Evolutionary conservation across 1,284 basidiomycete species (phyloP), one percentile per base, ranked within the genome.

Genomic region (Pseudozyma pruni): DNA sequence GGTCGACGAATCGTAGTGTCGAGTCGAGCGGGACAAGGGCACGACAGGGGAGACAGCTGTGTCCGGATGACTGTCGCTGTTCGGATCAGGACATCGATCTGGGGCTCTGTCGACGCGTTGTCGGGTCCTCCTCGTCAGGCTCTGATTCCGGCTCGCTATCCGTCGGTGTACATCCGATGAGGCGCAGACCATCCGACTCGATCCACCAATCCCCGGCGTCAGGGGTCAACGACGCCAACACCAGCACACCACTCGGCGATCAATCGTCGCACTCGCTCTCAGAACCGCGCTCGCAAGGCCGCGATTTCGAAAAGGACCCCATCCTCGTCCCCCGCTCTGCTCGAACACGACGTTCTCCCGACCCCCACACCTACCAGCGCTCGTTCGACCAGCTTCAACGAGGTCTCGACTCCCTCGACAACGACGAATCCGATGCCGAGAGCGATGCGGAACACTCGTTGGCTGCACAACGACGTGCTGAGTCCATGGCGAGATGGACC

Each of bases 61-160:
- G 63, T 32, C 69, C 69, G 3, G 59, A 42, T n/a, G 63, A 68
- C 22, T 72, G 63, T 37, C 59, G 69, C 38, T 72, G 69, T 44
- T 72, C 69, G 2, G 69, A 72, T 40, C 69, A 67, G 47, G 69
- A 72, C 8, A 58, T 72, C 25, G 55, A 67, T 32, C 47, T 62
- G 9, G 69, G 50, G 7, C 22, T 62, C 25, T 72, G 63, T 46
- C 55, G 69, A 22, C 53, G 69, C 34, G 63, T 57, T 2, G 56
- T 50, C 5, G 53, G 27, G 11, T 57, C 57, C 19, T 61, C 68
- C 7, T 56, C 62, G 9, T 72, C 68, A 13, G 48, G 32, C 8
- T 64, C 67, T 1, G 67, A 71, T 3, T 52, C 58, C 0, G 52
- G 57, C 1, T 62, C 58, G 5, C 34, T 59, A 34, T 59, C 62